Evolutionary conservation across 371 early-diverging fungal species (phyloP).

Genomic region (Enteropsectra breve): DNA sequence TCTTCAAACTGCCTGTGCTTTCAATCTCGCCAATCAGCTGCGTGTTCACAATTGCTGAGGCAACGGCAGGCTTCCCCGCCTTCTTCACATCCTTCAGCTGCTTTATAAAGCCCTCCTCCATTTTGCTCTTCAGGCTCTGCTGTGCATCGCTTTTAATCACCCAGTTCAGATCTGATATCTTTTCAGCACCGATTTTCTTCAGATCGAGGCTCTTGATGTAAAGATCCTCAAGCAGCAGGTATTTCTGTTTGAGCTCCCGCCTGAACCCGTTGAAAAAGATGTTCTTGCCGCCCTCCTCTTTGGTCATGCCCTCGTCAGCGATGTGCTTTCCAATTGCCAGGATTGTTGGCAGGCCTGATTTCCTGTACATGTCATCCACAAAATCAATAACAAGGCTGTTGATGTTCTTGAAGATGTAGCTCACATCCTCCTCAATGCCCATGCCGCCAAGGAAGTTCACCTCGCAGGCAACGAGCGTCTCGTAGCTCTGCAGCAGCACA

Average conservation of each 20-base stretch:
- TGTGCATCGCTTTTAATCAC: conserved; percentile 26
- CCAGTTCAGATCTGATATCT: conserved; percentile 7
- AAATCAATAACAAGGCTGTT: conserved; percentile 28
- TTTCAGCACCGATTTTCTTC: conserved; percentile 4
- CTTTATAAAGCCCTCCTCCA: too few species aligned
- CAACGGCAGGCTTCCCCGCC: too few species aligned
- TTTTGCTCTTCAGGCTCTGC: conserved; percentile 43
- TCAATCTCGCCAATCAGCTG: too few species aligned
- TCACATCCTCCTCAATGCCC: conserved; percentile 5
- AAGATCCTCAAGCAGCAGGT: conserved; percentile 22
- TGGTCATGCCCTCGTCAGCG: conserved; percentile 24
- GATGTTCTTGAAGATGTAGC: conserved; percentile 24
- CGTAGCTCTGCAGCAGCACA: conserved; percentile 30
- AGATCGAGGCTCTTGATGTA: neutral
- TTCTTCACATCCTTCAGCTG: too few species aligned
- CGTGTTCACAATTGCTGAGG: too few species aligned
- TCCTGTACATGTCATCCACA: conserved; percentile 34
- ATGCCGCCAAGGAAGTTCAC: conserved; percentile 22
- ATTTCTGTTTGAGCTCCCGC: conserved; percentile 27
- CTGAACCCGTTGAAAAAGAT: conserved; percentile 39
- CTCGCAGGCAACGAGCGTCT: conserved; percentile 33
- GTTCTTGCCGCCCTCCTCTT: conserved; percentile 13
- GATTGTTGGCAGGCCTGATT: conserved; percentile 18
- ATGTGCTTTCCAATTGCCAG: conserved; percentile 15
- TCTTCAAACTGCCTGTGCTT: too few species aligned